Evolutionary conservation across 208 protist genomes (phyloP), one percentile per base, ranked within the genome.

Genomic region (Trypanosoma melophagium): DNA sequence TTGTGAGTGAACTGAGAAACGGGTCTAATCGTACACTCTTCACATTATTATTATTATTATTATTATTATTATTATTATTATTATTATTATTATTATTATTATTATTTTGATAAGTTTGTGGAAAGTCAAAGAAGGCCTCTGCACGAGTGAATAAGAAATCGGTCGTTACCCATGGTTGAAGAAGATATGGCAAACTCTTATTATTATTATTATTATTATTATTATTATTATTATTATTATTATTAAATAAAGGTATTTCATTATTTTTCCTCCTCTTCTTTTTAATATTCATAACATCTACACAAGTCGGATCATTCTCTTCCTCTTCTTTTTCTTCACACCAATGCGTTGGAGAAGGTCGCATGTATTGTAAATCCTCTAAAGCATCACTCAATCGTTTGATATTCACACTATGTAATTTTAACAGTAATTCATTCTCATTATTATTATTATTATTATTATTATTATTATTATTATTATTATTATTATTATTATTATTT

Each of bases 141-240:
- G 82, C 82, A 19, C 69, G 78, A 41, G 63, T 66, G 60, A 87
- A 87, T 24, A 87, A 59, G 19, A 87, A 70, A 42, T 81, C 79
- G 0, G 72, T 67, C n/a, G 78, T 80, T 13, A 77, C 71, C 35
- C 57, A 71, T 1, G 50, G 19, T 45, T 79, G 61, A 10, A 7
- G 58, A 21, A 61, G 63, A 13, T 24, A 66, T 17, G 58, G 60
- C 38, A 50, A 47, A 5, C 13, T 67, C 13, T 10, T n/a, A n/a
- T 58, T 42, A n/a, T 25, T 38, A 21, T 54, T 35, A 13, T 12
- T 21, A 8, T 35, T 19, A 16, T 52, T 9, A 10, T 52, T 58
- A 22, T 14, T 44, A 44, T 14, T 44, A 24, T 54, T 54, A 19
- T n/a, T 54, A n/a, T 54, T 24, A 24, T 24, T 24, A 9, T 24